phyloP scores from a whole-genome alignment of 2,329 filamentous ascomycete genomes.

The Talaromyces sp. region DNA sequence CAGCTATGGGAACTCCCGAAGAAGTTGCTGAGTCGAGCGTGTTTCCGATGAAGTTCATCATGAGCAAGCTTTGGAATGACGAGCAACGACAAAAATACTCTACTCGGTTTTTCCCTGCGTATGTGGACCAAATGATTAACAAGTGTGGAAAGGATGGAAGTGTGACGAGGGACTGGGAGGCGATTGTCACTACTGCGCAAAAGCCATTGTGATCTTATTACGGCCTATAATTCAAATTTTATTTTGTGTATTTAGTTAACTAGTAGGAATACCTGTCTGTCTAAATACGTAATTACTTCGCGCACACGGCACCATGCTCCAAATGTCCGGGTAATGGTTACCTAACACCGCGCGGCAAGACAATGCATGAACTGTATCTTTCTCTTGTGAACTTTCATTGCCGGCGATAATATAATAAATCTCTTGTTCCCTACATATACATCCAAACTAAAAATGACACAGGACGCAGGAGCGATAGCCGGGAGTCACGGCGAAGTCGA shows the following conservation, averaged over 20 bases:
- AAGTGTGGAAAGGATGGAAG: neutral
- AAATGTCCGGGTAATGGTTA: neutral
- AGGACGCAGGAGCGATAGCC: neutral
- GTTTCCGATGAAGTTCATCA: neutral
- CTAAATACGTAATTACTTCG: neutral
- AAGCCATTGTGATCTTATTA: neutral
- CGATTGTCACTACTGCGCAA: neutral
- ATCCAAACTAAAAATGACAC: neutral
- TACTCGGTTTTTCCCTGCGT: neutral
- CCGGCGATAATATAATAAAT: too few relatives aligned
- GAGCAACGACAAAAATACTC: neutral
- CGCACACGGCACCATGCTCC: neutral
- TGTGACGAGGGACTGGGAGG: neutral
- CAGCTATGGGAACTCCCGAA: neutral
- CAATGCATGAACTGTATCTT: too few relatives aligned
- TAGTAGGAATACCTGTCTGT: too few relatives aligned
- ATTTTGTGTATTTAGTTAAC: too few relatives aligned
- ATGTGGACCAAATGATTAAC: neutral
- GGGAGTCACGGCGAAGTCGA: too few relatives aligned
- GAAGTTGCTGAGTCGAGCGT: neutral
- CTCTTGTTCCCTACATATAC: too few relatives aligned
- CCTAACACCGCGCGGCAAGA: neutral
- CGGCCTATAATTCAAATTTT: neutral
- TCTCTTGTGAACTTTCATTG: too few relatives aligned
- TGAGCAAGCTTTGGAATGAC: neutral